Percentiles rank a stretch among this genome's conserved stretches.
These are phyloP conservation scores for Myxozyma geophila DNA, from an alignment of 805 yeast species.

Conservation along the genomic window DNA sequence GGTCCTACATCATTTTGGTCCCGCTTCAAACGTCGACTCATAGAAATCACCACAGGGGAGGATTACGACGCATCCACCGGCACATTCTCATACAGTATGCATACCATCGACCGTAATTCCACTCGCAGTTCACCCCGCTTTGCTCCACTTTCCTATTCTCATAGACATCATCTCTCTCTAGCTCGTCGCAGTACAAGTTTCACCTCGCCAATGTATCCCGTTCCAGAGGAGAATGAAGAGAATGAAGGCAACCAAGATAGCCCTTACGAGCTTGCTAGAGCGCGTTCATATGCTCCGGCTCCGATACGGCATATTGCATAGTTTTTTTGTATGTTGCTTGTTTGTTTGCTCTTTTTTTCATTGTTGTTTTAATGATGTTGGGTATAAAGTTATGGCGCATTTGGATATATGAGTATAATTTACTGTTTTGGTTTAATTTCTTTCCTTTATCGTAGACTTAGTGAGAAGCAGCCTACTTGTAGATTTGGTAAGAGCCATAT, in stretches of 20 bases:
- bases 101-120: background rate
- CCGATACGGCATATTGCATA: slow-evolving; percentile 5
- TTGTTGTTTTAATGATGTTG: background rate
- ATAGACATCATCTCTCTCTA: slow-evolving; percentile 15
- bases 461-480: too few species aligned
- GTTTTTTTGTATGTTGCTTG: background rate
- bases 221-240: slow-evolving; percentile 3
- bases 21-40: slow-evolving; percentile 7
- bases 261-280: background rate
- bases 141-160: slow-evolving; percentile 14
- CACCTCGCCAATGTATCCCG: slow-evolving; percentile 8
- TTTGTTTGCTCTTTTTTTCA: background rate
- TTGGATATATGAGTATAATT: too few species aligned
- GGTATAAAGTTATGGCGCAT: background rate
- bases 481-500: too few species aligned
- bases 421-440: too few species aligned
- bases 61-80: slow-evolving; percentile 10
- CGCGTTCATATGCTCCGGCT: slow-evolving; percentile 12
- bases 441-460: too few species aligned
- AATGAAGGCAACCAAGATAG: background rate
- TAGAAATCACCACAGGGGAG: slow-evolving; percentile 8
- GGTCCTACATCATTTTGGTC: slow-evolving; percentile 12
- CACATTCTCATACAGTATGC: slow-evolving; percentile 4
- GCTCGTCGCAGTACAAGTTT: slow-evolving; percentile 1
- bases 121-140: background rate